Evolutionary conservation across 805 yeast species (phyloP).

Genomic region (Priceomyces melissophilus): DNA sequence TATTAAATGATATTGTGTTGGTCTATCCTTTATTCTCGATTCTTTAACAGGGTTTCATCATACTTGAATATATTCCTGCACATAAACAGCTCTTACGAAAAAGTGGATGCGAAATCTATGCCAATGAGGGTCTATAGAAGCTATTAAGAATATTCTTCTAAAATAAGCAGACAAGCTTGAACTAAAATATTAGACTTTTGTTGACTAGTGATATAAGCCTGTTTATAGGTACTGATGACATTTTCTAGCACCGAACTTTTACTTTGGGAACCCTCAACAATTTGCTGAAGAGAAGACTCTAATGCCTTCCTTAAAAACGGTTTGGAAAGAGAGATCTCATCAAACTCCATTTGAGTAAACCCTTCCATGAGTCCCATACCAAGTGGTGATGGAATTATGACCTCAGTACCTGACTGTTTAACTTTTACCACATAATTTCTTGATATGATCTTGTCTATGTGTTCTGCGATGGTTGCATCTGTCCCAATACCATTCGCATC

Average conservation of each 20-base stretch:
- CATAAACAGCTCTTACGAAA: no score
- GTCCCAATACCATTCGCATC: conserved; percentile 98
- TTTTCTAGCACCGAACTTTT: conserved; percentile 54
- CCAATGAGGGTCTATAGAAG: not conserved
- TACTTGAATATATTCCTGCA: no score
- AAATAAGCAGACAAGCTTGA: conserved; percentile 14
- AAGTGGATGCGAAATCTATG: not conserved
- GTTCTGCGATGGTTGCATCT: conserved; percentile 98
- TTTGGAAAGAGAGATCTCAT: conserved; percentile 60
- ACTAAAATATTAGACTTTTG: conserved; percentile 37
- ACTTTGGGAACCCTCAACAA: conserved; percentile 61
- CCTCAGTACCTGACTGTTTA: conserved; percentile 34
- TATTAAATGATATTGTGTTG: not conserved
- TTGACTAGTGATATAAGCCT: conserved; percentile 50
- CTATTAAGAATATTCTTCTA: conserved; percentile 5
- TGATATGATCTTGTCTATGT: conserved; percentile 72
- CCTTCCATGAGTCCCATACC: conserved; percentile 90
- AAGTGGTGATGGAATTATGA: conserved; percentile 71
- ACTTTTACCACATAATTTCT: conserved; percentile 63
- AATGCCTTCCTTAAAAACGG: conserved; percentile 80
- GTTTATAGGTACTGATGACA: conserved; percentile 54
- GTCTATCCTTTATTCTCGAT: no score
- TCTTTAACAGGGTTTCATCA: no score
- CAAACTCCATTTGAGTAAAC: conserved; percentile 74
- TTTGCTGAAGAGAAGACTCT: conserved; percentile 62